Evolutionary conservation across 805 yeast genomes (phyloP).

Genomic region (Candida succiphila): DNA sequence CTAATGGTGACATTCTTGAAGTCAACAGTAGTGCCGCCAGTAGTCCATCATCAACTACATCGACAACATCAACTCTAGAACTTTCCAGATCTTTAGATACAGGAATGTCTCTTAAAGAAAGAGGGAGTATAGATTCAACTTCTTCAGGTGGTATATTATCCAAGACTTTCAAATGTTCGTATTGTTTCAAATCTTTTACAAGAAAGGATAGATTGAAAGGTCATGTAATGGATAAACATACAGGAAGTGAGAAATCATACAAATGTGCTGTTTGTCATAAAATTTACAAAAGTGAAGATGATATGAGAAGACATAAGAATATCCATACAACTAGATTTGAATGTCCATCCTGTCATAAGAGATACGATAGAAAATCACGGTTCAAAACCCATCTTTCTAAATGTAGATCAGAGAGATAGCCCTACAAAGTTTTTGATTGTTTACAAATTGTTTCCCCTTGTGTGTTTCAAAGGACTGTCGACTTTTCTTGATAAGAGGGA

Average conservation of each 20-base stretch:
- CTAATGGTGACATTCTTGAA: too few relatives aligned
- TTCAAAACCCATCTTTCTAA: not conserved
- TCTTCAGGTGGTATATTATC: too few relatives aligned
- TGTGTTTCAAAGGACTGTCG: too few relatives aligned
- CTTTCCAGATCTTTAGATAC: too few relatives aligned
- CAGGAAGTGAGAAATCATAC: not conserved
- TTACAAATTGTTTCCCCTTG: too few relatives aligned
- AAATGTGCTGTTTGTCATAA: slow-evolving; percentile 3
- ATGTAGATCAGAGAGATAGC: not conserved
- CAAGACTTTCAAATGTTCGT: slow-evolving; percentile 1
- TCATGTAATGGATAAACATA: slow-evolving; percentile 4
- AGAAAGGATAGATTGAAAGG: slow-evolving; percentile 3
- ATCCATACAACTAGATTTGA: slow-evolving; percentile 3
- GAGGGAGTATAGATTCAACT: too few relatives aligned
- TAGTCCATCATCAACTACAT: too few relatives aligned
- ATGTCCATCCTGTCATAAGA: slow-evolving; percentile 3
- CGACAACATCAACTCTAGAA: too few relatives aligned
- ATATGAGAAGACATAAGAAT: slow-evolving; percentile 3
- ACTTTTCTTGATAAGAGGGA: too few relatives aligned
- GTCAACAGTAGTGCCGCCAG: too few relatives aligned
- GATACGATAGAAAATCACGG: slow-evolving; percentile 6
- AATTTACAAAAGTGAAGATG: slow-evolving; percentile 3
- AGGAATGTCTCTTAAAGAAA: too few relatives aligned
- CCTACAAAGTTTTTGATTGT: too few relatives aligned
- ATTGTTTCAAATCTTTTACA: slow-evolving; percentile 2